Base-by-base conservation (phyloP, 768 basidiomycete species). In the Russula ochroleuca region DNA sequence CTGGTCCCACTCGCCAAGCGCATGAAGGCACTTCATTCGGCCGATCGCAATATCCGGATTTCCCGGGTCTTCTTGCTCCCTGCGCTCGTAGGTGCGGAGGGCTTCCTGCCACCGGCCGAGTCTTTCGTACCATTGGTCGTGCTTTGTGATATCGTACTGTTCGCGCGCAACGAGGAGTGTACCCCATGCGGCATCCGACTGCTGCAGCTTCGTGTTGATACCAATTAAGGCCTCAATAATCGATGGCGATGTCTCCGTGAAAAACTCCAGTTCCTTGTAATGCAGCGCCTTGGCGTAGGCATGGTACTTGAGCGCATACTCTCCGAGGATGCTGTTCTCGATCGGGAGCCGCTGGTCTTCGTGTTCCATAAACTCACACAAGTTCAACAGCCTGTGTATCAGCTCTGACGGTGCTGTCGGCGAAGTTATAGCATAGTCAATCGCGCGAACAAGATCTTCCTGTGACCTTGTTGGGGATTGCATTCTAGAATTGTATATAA, bases 301-400 rank as follows among this genome's bases (percentile, higher is more conserved):
- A 73, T 92, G 88, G 74, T 90, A 94, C 67, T 88, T 89, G 78
- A 92, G 84, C 0, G 97, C 94, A 71, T 95, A 94, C 70, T 94
- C 92, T 41, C 96, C 97, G 15, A 98, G 83, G 14, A 91, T 92
- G 57, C 92, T 84, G 69, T 94, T 88, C 69, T 97, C 94, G 64
- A 98, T 97, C 1, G 94, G 94, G 1, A 98, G 79, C 0, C 91
- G 83, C 71, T 96, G 96, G 71, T 98, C 97, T 75, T 98, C 95
- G 69, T 98, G 96, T 74, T 98, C 97, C 92, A 98, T 96, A 73
- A 98, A 98, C 73, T 99, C 97, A 5, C 94, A 94, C 28, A 98
- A 82, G 73, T 94, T 94, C 60, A 99, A 82, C 17, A 98, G 77
- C 28, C 92, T 84, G 72, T 97, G 92, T 21, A 96, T 90, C 33